phyloP scores from a whole-genome alignment of 176 grass and related monocot species.

The Typha latifolia region DNA sequence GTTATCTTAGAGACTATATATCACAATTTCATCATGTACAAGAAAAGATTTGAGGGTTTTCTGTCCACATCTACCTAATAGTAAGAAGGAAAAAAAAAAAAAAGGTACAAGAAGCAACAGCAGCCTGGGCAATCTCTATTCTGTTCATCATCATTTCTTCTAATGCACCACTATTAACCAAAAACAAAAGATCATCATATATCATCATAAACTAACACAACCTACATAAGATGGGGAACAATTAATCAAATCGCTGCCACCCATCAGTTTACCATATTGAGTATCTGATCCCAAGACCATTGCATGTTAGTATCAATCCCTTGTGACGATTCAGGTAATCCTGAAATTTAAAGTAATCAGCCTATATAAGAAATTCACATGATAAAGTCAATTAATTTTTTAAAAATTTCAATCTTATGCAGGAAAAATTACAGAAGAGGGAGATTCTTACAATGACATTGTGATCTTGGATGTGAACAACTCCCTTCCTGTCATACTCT shows the following conservation, averaged over 20 bases:
- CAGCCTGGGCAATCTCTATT: background rate
- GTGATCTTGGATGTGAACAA: conserved; percentile 62
- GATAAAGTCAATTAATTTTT: too few relatives aligned
- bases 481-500: conserved; percentile 71
- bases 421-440: background rate
- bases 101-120: background rate
- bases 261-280: conserved; percentile 44
- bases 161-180: background rate
- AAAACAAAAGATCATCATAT: background rate
- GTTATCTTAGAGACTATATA: background rate
- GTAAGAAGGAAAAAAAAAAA: background rate
- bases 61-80: background rate
- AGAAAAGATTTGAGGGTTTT: background rate
- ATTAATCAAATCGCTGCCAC: background rate
- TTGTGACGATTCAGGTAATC: conserved; percentile 91
- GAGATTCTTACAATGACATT: conserved; percentile 52
- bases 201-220: background rate
- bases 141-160: background rate
- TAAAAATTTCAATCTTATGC: background rate
- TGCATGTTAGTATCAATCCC: conserved; percentile 94
- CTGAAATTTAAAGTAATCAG: conserved; percentile 27
- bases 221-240: background rate
- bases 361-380: background rate
- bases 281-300: conserved; percentile 76
- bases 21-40: background rate